Percentiles rank a stretch among this genome's conserved stretches.
Conservation (phyloP, 345 rosid species). For the Cardiospermum halicacabum region DNA sequence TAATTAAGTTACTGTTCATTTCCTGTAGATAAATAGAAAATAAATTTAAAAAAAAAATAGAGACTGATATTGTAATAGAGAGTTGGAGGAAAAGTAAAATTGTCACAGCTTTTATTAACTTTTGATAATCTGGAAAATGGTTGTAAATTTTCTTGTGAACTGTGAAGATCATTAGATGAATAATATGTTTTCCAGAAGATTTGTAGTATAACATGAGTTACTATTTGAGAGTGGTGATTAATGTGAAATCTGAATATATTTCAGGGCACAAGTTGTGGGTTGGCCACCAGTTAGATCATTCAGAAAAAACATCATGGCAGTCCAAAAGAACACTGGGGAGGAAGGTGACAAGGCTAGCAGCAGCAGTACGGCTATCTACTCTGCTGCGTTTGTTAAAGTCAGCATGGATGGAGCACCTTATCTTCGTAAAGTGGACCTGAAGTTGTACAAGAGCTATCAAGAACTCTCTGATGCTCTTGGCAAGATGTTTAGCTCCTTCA, state of each 20-base stretch:
- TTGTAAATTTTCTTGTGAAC: neutral
- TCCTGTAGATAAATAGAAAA: too few relatives aligned
- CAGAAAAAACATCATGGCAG: conserved; percentile 69
- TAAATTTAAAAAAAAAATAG: too few relatives aligned
- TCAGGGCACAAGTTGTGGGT: conserved; percentile 83
- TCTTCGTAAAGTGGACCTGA: conserved; percentile 74
- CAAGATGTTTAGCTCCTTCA: conserved; percentile 85
- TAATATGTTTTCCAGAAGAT: too few relatives aligned
- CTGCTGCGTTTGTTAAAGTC: conserved; percentile 61
- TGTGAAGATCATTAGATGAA: too few relatives aligned
- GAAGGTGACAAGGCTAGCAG: conserved; percentile 30
- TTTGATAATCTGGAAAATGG: too few relatives aligned
- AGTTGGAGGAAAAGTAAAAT: too few relatives aligned
- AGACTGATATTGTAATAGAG: too few relatives aligned
- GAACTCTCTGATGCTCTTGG: conserved; percentile 68
- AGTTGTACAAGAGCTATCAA: conserved; percentile 61
- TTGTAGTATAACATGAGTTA: too few relatives aligned
- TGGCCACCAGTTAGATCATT: conserved; percentile 85
- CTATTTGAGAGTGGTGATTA: neutral
- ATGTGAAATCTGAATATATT: neutral
- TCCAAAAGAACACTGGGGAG: conserved; percentile 33
- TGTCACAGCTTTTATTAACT: too few relatives aligned
- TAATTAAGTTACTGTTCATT: too few relatives aligned
- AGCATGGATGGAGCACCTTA: conserved; percentile 95
- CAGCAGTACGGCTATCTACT: conserved; percentile 15